These are phyloP conservation scores for Cryptococcus sp. DNA, from an alignment of 1,284 basidiomycete genomes.

Conservation along the genomic window DNA sequence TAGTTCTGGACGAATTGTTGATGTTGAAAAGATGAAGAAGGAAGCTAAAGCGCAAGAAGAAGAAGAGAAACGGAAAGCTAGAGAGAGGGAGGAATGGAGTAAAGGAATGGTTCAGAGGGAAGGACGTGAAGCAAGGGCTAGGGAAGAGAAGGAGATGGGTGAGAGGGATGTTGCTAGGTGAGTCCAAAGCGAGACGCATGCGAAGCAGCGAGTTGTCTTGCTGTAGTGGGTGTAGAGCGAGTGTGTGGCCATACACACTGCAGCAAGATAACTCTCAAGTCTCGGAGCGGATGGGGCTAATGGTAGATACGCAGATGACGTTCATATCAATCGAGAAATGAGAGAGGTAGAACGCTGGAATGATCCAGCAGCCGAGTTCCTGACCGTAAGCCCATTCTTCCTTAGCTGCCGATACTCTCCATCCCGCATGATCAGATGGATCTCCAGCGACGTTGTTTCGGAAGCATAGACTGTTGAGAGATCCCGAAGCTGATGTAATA, in stretches of 20 bases:
- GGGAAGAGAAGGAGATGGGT: conserved; percentile 64
- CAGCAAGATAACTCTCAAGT: too few relatives aligned
- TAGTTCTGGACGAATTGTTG: conserved; percentile 77
- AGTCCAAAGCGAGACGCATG: conserved; percentile 9
- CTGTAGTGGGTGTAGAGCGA: too few relatives aligned
- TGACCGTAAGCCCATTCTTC: conserved; percentile 61
- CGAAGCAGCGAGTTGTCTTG: neutral
- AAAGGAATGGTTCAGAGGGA: conserved; percentile 87
- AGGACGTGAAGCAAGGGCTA: conserved; percentile 61
- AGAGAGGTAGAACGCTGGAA: conserved; percentile 81
- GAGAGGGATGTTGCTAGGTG: conserved; percentile 65
- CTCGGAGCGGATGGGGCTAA: too few relatives aligned
- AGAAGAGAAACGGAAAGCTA: conserved; percentile 75
- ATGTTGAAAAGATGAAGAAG: conserved; percentile 74
- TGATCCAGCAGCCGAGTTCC: conserved; percentile 88
- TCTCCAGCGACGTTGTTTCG: too few relatives aligned
- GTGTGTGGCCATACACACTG: too few relatives aligned
- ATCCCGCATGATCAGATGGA: too few relatives aligned
- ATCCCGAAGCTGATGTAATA: conserved; percentile 15
- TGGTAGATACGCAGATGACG: conserved; percentile 67
- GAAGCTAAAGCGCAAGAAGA: conserved; percentile 73
- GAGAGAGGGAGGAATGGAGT: conserved; percentile 91
- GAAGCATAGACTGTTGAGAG: too few relatives aligned
- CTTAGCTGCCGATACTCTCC: too few relatives aligned
- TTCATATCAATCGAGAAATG: conserved; percentile 74